Evolutionary conservation across 208 protist genomes (phyloP), one percentile per base, ranked within the genome.

Genomic region (Leishmania arabica): DNA sequence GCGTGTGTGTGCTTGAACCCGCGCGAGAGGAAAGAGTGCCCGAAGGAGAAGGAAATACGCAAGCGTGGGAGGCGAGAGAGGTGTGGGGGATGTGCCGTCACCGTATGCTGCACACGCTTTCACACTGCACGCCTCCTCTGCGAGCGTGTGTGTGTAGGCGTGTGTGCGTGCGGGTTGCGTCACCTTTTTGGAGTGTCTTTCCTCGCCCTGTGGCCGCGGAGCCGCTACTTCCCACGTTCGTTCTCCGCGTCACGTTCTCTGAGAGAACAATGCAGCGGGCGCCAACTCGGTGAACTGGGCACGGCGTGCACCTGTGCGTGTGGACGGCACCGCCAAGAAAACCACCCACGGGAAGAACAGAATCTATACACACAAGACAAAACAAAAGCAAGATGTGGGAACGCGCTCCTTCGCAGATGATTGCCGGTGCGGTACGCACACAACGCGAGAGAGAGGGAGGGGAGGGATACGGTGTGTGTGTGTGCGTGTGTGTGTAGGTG

Each of bases 401-500:
- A 45, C 42, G 42, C 42, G 42, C 42, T 45, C 42, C 42, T 45
- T 45, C 42, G 42, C 42, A 45, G 42, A 45, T 45, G 42, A 45
- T 45, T 45, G 42, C 42, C 42, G 42, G 42, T 45, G 5, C 42
- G 42, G 42, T 45, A 11, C 42, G 42, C 42, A 45, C 42, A 27
- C 5, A 60, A 60, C 54, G 54, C 5, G 24, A 60, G 54, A 27
- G 54, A n/a, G 68, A 13, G 34, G n/a, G 51, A 5, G 17, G 42
- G 45, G 3, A 56, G 19, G 34, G n/a, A 11, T 15, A 24, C 8
- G 34, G 37, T 37, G 37, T 37, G 60, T 76, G 69, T 68, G 78
- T 82, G 78, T 37, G 69, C 56, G 78, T 76, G 84, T 68, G 72
- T 77, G 34, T n/a, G 66, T 4, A 11, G n/a, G 58, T 65, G 27